A percentile compares a stretch with the other conserved stretches of the same genome.
Conservation (phyloP, 805 yeast species). For the Barnettozyma sucrosica region DNA sequence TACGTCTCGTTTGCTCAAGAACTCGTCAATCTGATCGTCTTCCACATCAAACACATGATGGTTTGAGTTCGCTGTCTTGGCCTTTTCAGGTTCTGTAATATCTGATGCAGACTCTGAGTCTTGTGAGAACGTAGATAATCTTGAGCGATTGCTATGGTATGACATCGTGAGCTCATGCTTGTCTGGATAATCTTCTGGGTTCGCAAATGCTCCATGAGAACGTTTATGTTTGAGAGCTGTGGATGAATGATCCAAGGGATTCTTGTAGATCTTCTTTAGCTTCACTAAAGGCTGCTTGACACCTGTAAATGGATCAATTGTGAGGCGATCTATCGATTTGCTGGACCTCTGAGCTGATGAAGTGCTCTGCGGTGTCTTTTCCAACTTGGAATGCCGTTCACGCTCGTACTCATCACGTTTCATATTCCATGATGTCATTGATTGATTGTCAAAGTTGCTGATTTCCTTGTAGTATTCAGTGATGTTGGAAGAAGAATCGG, state of each 20-base stretch:
- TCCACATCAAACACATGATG: constrained; percentile 10
- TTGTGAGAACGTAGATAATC: constrained; percentile 8
- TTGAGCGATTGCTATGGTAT: constrained; percentile 12
- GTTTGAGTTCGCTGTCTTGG: not conserved
- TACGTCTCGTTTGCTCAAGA: constrained; percentile 52
- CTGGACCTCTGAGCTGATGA: not conserved
- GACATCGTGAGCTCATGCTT: constrained; percentile 15
- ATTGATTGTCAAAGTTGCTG: constrained; percentile 19
- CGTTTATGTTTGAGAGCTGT: not conserved
- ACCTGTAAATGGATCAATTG: constrained; percentile 6
- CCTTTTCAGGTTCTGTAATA: not conserved
- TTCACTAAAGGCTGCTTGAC: constrained; percentile 3
- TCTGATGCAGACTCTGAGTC: constrained; percentile 5
- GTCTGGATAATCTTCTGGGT: constrained; percentile 24
- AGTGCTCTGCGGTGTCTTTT: not conserved
- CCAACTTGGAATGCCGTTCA: constrained; percentile 1
- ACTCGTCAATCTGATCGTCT: constrained; percentile 33
- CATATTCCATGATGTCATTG: constrained; percentile 23
- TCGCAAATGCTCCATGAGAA: constrained; percentile 17
- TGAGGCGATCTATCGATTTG: constrained; percentile 8
- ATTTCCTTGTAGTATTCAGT: constrained; percentile 21
- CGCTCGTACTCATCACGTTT: constrained; percentile 21
- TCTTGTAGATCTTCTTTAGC: constrained; percentile 6
- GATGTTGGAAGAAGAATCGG: constrained; percentile 8
- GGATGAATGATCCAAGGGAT: not conserved